phyloP scores from a whole-genome alignment of 768 basidiomycete species.

The Lentinula lateritia region DNA sequence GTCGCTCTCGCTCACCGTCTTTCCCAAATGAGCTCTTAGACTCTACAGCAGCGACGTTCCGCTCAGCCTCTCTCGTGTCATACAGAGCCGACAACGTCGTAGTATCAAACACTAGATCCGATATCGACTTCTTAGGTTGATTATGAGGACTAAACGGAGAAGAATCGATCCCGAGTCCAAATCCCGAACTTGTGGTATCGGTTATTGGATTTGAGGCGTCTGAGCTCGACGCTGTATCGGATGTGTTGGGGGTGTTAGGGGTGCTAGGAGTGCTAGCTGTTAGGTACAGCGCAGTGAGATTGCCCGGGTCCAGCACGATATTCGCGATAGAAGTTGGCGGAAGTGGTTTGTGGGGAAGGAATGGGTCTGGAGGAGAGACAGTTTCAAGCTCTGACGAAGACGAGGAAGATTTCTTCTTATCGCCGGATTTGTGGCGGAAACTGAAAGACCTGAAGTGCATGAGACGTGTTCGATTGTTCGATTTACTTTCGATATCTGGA shows the following conservation, averaged over 20 bases:
- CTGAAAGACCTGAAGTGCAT: conserved; percentile 1
- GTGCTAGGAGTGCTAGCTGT: not conserved
- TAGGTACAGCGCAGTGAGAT: not conserved
- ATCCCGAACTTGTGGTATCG: not conserved
- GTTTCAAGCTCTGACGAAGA: not conserved
- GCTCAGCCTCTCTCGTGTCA: not conserved
- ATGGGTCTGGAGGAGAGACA: not conserved
- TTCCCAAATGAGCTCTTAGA: not conserved
- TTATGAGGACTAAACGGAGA: not conserved
- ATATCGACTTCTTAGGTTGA: not conserved
- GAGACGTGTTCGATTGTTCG: too few relatives aligned
- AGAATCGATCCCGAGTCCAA: not conserved
- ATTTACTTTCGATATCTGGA: too few relatives aligned
- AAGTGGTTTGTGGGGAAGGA: not conserved
- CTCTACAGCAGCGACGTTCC: not conserved
- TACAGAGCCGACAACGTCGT: conserved; percentile 3
- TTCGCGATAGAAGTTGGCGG: conserved; percentile 2
- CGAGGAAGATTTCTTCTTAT: not conserved
- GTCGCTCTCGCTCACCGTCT: too few relatives aligned
- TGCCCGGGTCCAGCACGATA: not conserved
- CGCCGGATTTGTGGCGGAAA: not conserved
- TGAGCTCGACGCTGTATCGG: not conserved
- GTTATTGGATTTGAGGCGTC: not conserved
- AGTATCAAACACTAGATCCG: not conserved
- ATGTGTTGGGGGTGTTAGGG: not conserved